Base-by-base conservation (phyloP, 148 eudicot genomes). In the Rhododendron ferrugineum region DNA sequence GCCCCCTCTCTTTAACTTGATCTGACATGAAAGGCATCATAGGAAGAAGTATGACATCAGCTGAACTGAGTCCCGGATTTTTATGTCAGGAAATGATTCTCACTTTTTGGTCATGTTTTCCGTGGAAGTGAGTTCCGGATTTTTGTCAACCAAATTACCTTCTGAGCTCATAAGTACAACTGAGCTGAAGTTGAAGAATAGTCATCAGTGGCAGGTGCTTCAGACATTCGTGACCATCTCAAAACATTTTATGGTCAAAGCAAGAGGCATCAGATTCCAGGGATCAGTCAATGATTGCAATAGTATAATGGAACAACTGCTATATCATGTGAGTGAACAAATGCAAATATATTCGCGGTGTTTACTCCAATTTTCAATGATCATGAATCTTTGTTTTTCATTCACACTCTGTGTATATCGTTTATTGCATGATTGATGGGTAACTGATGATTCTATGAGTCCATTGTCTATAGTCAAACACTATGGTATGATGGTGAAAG, bases 131-230 rank as follows among this genome's bases (percentile, higher is more conserved):
- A 91, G 85, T 75, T 89, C 92, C 78, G 99, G 98, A 85, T 79
- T 82, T 75, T 82, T 97, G 74, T 93, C 96, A 81, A 92, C 96
- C 60, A 90, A 85, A 64, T 91, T 97, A 79, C 98, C 98, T 30
- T 89, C 90, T 54, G 88, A 91, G 85, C 98, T 97, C 64, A 90
- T 93, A 54, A 88, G 92, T 76, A 91, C 94, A 82, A 94, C 98
- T 47, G 99, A 97, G 87, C 83, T 94, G 83, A 95, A 97, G 89
- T 85, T 91, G 47, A 92, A 84, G 84, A 85, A 85, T 66, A 93
- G 94, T 83, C 86, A 92, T 85, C 98, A 90, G 37, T 97, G 98
- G 99, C 99, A 93, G 88, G 96, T 94, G 22, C 93, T 97, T 74
- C 92, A 91, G 88, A 92, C 96, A 83, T 97, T 93, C 89, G 99